Percentiles rank a stretch among this genome's conserved stretches.
Evolutionary conservation across 2,329 filamentous ascomycete species (phyloP).

Genomic region (Didymellaceae sp.): DNA sequence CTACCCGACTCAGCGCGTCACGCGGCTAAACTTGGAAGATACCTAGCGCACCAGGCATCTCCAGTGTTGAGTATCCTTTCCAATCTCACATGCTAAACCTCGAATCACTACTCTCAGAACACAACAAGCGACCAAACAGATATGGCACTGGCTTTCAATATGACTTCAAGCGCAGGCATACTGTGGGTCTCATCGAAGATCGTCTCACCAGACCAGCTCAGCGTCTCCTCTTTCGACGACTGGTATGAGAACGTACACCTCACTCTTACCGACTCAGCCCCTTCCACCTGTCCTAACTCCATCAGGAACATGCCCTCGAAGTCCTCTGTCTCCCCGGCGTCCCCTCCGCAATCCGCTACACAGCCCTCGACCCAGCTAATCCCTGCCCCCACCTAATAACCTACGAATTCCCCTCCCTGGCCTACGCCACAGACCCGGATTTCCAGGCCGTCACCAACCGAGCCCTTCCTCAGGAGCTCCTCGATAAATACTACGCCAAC

Average conservation of each 20-base stretch:
- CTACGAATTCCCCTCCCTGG: slow-evolving; percentile 5
- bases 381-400: background rate
- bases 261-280: background rate
- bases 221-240: background rate
- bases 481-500: background rate
- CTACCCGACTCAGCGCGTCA: background rate
- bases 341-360: slow-evolving; percentile 6
- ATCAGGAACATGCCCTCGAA: slow-evolving; percentile 12
- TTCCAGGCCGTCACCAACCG: background rate
- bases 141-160: background rate
- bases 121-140: background rate
- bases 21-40: background rate
- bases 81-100: too few relatives aligned
- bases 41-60: background rate
- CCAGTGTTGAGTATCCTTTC: background rate
- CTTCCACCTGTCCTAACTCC: background rate
- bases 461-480: background rate
- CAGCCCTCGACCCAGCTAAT: background rate
- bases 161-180: slow-evolving; percentile 4
- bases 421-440: background rate
- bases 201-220: background rate
- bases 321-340: slow-evolving; percentile 10
- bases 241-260: slow-evolving; percentile 12
- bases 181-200: slow-evolving; percentile 7
- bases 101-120: too few relatives aligned